Conservation (phyloP, 2,329 filamentous ascomycete genomes). For the Chrysosporium keratinophilum region DNA sequence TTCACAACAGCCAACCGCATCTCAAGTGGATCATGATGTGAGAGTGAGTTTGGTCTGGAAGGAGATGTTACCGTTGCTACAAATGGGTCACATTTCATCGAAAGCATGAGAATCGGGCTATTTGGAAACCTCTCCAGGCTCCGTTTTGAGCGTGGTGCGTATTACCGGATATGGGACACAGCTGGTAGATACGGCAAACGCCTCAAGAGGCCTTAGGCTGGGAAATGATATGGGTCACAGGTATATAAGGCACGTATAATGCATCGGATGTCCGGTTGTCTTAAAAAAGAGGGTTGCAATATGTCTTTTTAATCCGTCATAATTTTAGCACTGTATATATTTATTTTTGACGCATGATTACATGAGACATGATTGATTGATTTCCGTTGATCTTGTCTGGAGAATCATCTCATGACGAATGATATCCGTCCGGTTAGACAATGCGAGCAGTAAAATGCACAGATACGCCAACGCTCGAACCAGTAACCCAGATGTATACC, state of each 20-base stretch:
- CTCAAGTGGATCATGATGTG: slow-evolving; percentile 15
- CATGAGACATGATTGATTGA: too few relatives aligned
- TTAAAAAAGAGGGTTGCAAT: background rate
- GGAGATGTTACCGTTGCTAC: slow-evolving; percentile 17
- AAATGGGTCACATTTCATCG: background rate
- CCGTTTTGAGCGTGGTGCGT: background rate
- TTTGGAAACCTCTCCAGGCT: background rate
- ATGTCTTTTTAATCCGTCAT: background rate
- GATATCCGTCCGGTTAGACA: too few relatives aligned
- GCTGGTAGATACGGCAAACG: background rate
- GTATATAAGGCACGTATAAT: background rate
- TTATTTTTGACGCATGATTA: background rate
- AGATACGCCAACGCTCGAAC: background rate
- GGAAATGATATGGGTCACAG: background rate
- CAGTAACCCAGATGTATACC: background rate
- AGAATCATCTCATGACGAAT: background rate
- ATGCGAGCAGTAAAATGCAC: background rate
- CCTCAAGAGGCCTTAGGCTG: background rate
- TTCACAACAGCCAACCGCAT: background rate
- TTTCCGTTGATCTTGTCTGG: too few relatives aligned
- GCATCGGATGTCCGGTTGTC: background rate
- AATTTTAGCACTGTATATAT: background rate
- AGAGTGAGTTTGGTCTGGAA: slow-evolving; percentile 23
- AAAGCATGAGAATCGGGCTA: background rate
- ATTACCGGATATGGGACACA: background rate